Base-by-base conservation (phyloP, 257 asterid species). In the Solanum dulcamara region DNA sequence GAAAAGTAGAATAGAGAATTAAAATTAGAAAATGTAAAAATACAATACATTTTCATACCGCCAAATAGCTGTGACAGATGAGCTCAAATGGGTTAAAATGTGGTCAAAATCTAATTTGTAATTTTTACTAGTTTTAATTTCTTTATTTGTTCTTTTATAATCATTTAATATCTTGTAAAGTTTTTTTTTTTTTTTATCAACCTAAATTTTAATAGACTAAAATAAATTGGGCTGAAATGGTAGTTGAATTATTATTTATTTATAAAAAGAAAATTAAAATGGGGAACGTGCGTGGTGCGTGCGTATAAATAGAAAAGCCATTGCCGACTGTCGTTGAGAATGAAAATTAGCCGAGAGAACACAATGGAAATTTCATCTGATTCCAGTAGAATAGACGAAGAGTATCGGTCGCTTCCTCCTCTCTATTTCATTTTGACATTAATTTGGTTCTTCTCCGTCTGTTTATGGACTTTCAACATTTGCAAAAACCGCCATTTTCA, bases 401-500 rank as follows among this genome's bases (percentile, higher is more conserved):
- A 88, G 30, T 95, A 91, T 88, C 86, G 88, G 88, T 88, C 92
- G 28, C 93, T 96, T 72, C 92, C 96, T 28, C 93, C 91, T 44
- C 89, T 96, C 8, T 91, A 90, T 91, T 86, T 92, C 20, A 83
- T 89, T 82, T 91, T 93, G 89, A 87, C 83, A 89, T 28, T 90
- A 86, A 80, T 96, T 50, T 96, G 98, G 99, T 46, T 85, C 53
- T 67, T 90, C 57, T 92, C 94, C 88, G 94, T 96, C 84, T 85
- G 84, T 81, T 91, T 88, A 20, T 96, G 99, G 99, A 91, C 97
- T 71, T 77, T 90, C 91, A 93, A 93, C 87, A 94, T 93, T 72
- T 90, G 88, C 89, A 90, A 28, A 80, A 90, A 93, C 88, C 94
- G 98, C 92, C 93, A 89, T 83, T 93, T 92, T 85, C 98, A 94